Evolutionary conservation across 2,329 filamentous ascomycete species (phyloP).

Genomic region (Venturia nashicola): DNA sequence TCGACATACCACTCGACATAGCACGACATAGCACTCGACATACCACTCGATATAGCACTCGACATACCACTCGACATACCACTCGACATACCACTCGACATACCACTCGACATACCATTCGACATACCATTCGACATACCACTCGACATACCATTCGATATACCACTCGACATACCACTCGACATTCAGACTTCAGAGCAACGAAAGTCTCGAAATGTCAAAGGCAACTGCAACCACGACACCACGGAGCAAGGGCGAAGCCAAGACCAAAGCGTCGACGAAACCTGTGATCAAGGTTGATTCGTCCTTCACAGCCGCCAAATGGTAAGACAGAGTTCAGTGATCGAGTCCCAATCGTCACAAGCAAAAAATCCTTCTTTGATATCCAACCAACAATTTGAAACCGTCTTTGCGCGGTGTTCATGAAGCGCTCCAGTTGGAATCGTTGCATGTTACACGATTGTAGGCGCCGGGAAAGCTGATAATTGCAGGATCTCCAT

Average conservation of each 20-base stretch:
- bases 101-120: background rate
- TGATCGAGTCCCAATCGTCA: background rate
- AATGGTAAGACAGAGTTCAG: background rate
- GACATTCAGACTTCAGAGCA: background rate
- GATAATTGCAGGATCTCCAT: background rate
- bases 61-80: background rate
- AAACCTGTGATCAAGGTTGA: constrained; percentile 3
- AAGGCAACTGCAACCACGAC: background rate
- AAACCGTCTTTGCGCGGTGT: background rate
- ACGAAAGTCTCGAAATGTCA: background rate
- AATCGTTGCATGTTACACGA: background rate
- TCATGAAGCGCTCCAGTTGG: background rate
- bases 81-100: background rate
- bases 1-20: background rate
- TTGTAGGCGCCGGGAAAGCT: background rate
- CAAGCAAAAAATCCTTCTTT: no score
- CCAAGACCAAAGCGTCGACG: background rate
- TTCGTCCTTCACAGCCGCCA: background rate
- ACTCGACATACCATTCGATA: background rate
- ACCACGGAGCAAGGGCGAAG: background rate
- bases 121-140: background rate
- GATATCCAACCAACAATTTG: background rate
- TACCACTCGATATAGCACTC: no score
- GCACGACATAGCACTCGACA: background rate
- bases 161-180: background rate